These are phyloP conservation scores for Drosera capensis DNA, from an alignment of 148 eudicot genomes.

Conservation along the genomic window DNA sequence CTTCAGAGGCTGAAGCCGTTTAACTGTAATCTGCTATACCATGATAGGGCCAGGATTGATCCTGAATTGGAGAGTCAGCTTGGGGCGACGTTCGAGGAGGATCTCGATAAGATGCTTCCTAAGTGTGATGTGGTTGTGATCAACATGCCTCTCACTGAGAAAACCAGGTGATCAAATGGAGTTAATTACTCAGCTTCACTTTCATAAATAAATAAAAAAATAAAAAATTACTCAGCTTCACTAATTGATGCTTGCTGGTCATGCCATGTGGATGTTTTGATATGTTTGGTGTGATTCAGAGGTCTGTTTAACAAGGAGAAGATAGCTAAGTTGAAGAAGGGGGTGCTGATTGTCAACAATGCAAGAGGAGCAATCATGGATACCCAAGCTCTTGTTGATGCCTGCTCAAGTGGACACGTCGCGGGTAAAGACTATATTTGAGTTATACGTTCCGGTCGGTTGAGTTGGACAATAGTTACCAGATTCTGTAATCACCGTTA, in stretches of 20 bases:
- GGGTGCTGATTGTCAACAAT: constrained; percentile 88
- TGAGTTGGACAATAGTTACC: background rate
- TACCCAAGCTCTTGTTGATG: constrained; percentile 93
- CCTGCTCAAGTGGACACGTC: constrained; percentile 73
- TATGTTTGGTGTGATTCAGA: no score
- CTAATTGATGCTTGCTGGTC: no score
- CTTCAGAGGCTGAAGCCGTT: constrained; percentile 90
- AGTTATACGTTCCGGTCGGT: background rate
- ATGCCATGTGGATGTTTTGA: no score
- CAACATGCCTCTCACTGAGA: constrained; percentile 83
- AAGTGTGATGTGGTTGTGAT: constrained; percentile 90
- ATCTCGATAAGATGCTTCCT: constrained; percentile 80
- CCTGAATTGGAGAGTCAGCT: constrained; percentile 56
- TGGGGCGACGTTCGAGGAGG: constrained; percentile 84
- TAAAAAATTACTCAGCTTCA: no score
- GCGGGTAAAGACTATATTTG: constrained; percentile 32
- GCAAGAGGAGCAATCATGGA: constrained; percentile 99
- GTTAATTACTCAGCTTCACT: background rate
- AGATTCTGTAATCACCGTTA: background rate
- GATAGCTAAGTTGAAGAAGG: constrained; percentile 84
- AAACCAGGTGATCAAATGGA: constrained; percentile 66
- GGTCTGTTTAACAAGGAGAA: constrained; percentile 87
- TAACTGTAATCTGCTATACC: constrained; percentile 79
- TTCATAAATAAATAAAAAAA: no score
- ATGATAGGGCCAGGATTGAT: constrained; percentile 78